Evolutionary conservation across 129 eudicot genomes (phyloP).

Genomic region (Artemisia argyi): DNA sequence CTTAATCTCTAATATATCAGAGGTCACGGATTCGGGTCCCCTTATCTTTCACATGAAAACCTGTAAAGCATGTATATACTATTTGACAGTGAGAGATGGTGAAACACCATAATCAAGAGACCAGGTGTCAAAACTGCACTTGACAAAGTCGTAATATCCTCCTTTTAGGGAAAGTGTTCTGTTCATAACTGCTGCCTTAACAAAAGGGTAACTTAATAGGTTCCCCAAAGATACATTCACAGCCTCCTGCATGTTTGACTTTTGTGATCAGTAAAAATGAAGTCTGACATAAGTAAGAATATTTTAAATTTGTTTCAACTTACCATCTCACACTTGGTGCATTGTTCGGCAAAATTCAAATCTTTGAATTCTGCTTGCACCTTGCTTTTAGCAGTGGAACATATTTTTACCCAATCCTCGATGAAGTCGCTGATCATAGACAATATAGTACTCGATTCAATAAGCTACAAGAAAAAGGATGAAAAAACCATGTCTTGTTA

Average conservation of each 20-base stretch:
- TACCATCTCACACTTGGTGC: conserved; percentile 55
- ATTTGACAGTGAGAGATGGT: conserved; percentile 28
- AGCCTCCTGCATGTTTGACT: conserved; percentile 58
- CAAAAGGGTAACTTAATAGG: conserved; percentile 75
- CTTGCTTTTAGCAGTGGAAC: conserved; percentile 58
- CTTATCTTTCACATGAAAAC: not conserved
- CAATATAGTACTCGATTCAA: not conserved
- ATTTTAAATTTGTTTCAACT: conserved; percentile 17
- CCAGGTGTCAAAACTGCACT: conserved; percentile 73
- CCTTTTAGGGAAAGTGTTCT: conserved; percentile 53
- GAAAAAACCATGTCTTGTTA: not conserved
- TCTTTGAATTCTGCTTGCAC: conserved; percentile 42
- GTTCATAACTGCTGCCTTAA: conserved; percentile 52
- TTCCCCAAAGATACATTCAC: conserved; percentile 84
- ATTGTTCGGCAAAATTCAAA: conserved; percentile 48
- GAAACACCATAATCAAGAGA: conserved; percentile 52
- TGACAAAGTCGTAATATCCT: conserved; percentile 80
- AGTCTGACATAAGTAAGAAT: no score
- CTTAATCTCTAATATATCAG: not conserved
- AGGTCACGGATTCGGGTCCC: not conserved
- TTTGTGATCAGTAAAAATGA: not conserved
- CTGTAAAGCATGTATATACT: no score
- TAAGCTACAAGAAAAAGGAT: not conserved
- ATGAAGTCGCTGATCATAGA: conserved; percentile 58
- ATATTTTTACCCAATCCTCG: conserved; percentile 85